phyloP scores from a whole-genome alignment of 2,329 filamentous ascomycete species.

The Hirsutella rhossiliensis region DNA sequence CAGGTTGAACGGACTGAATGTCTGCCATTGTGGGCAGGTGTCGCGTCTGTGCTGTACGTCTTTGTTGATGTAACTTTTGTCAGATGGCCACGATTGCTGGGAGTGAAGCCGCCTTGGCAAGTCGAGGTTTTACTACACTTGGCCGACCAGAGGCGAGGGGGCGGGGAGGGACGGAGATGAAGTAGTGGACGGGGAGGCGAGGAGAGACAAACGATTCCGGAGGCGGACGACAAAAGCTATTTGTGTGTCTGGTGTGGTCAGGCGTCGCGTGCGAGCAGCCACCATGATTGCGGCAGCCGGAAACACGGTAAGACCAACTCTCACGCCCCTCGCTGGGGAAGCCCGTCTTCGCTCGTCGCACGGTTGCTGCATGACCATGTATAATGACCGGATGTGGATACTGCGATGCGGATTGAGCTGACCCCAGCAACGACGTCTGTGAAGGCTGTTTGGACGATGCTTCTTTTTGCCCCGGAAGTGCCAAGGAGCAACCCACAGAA shows the following conservation, averaged over 20 bases:
- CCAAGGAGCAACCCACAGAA: background rate
- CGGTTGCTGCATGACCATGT: background rate
- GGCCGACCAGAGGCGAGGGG: constrained; percentile 1
- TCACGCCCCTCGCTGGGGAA: background rate
- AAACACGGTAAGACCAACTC: background rate
- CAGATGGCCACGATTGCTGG: background rate
- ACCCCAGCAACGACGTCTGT: background rate
- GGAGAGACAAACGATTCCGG: constrained; percentile 3
- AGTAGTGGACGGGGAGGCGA: background rate
- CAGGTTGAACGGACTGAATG: constrained; percentile 5
- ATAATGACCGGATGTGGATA: background rate
- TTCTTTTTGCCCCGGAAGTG: background rate
- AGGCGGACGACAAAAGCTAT: constrained; percentile 6
- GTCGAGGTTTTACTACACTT: background rate
- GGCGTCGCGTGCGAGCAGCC: constrained; percentile 3
- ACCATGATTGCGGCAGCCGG: constrained; percentile 1
- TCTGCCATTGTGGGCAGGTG: constrained; percentile 10
- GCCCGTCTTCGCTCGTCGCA: background rate
- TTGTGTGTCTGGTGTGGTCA: background rate
- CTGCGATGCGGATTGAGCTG: background rate
- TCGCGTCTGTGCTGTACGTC: background rate
- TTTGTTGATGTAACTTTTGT: background rate
- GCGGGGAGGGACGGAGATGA: constrained; percentile 1
- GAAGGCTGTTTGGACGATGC: background rate
- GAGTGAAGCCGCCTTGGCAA: background rate